Conservation (phyloP, 805 yeast species). For the Saccharomycopsis vini region DNA sequence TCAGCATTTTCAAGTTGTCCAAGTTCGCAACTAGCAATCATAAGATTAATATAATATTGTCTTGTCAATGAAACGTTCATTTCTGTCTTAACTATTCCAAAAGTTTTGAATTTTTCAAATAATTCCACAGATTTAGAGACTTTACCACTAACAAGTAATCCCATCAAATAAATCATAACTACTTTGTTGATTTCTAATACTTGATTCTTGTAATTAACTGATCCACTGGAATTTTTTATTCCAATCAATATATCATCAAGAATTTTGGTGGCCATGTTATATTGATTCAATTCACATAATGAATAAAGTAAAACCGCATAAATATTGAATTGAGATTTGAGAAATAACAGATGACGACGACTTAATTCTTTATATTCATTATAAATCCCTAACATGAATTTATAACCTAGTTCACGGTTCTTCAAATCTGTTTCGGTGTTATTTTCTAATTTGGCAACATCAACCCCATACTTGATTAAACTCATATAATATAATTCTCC, state of each 20-base stretch:
- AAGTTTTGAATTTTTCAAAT: conserved; percentile 11
- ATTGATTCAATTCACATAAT: conserved; percentile 11
- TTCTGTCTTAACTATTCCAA: conserved; percentile 7
- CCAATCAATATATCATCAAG: conserved; percentile 15
- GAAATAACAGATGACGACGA: background rate
- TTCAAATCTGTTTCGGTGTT: background rate
- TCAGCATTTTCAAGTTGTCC: too few species aligned
- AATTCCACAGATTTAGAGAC: conserved; percentile 7
- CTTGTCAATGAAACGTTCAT: background rate
- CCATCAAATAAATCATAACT: conserved; percentile 9
- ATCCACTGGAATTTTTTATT: conserved; percentile 3
- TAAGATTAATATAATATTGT: conserved; percentile 10
- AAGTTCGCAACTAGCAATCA: conserved; percentile 4
- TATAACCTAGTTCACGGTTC: background rate
- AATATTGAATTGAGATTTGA: conserved; percentile 14
- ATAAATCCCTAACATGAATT: conserved; percentile 9
- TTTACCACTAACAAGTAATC: conserved; percentile 10
- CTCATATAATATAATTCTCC: conserved; percentile 14
- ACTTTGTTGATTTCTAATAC: conserved; percentile 9
- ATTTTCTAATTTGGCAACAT: background rate
- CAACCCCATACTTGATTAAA: conserved; percentile 13
- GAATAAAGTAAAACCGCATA: conserved; percentile 15
- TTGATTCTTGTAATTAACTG: conserved; percentile 6
- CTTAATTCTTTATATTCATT: conserved; percentile 12
- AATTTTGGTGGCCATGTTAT: conserved; percentile 15